Base-by-base conservation (phyloP, 257 asterid genomes). In the Capsicum chinense region DNA sequence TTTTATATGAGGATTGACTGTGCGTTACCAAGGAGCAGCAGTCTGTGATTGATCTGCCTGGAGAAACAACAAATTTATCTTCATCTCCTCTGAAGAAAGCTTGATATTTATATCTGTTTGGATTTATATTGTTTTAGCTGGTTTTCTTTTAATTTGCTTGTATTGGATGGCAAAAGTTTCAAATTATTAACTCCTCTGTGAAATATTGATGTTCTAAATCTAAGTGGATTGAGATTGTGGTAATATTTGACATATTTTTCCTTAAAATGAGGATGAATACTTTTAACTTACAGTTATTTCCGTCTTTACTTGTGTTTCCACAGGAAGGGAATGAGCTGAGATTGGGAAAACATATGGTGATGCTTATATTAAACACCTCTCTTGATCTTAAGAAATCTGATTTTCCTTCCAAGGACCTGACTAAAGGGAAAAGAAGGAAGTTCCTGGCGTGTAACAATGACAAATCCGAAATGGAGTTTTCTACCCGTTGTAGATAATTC, bases 11-110 rank as follows among this genome's bases (percentile, higher is more conserved):
- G 19, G 42, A 48, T 13, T 5, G 60, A 13, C 62, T 74, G 7
- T 64, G 19, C 19, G 19, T 50, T 74, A 50, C 81, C 62, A 74
- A 48, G 81, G 81, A 74, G 59, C 39, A 74, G 81, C 81, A 50
- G 81, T 21, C 21, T 19, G 50, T 50, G 62, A 50, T 74, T 74
- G 62, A 74, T 52, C 81, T 64, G 47, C 81, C 57, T 74, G 81
- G 81, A 74, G 13, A 74, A 73, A 74, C 47, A 12, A 44, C 81
- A 50, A 50, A 19, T 12, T 73, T 21, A 50, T 47, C 60, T 48
- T 63, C 21, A 50, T 73, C 42, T 47, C 42, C 48, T 69, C 80
- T 48, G 11, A 47, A 48, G 80, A 47, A 12, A 74, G 50, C 47
- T 74, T 74, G 44, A 21, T 74, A 26, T 74, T 50, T 12, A 11